Conservation (phyloP, 306 rosid species). For the Castanea mollissima region DNA sequence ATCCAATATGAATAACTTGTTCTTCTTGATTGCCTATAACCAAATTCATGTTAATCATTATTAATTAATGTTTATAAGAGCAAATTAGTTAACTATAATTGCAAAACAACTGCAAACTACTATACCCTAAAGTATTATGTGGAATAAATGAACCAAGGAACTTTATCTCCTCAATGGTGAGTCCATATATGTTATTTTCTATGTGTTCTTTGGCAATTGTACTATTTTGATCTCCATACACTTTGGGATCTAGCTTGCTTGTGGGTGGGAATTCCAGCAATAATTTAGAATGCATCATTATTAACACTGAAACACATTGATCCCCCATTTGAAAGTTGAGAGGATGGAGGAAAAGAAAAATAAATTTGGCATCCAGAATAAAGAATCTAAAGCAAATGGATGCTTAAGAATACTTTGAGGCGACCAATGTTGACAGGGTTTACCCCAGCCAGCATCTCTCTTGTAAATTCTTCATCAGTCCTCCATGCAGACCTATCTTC, state of each 20-base stretch:
- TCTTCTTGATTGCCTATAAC: conserved; percentile 53
- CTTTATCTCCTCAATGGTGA: conserved; percentile 56
- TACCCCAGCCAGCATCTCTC: conserved; percentile 91
- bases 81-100: neutral
- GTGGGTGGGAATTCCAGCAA: conserved; percentile 72
- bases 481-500: conserved; percentile 74
- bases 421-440: conserved; percentile 58
- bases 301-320: neutral
- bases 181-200: conserved; percentile 52
- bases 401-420: conserved; percentile 47
- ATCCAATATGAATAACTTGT: conserved; percentile 62
- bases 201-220: conserved; percentile 51
- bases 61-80: neutral
- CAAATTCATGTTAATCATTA: conserved; percentile 10
- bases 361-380: neutral
- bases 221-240: conserved; percentile 72
- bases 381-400: neutral
- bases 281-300: conserved; percentile 15
- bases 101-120: neutral
- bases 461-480: conserved; percentile 79
- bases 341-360: neutral
- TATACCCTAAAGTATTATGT: conserved; percentile 2
- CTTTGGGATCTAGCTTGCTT: conserved; percentile 55
- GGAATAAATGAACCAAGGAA: conserved; percentile 1
- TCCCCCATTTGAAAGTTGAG: neutral